Percentiles rank a stretch among this genome's conserved stretches.
Evolutionary conservation across 257 asterid genomes (phyloP).

Genomic region (Petunia secreta): DNA sequence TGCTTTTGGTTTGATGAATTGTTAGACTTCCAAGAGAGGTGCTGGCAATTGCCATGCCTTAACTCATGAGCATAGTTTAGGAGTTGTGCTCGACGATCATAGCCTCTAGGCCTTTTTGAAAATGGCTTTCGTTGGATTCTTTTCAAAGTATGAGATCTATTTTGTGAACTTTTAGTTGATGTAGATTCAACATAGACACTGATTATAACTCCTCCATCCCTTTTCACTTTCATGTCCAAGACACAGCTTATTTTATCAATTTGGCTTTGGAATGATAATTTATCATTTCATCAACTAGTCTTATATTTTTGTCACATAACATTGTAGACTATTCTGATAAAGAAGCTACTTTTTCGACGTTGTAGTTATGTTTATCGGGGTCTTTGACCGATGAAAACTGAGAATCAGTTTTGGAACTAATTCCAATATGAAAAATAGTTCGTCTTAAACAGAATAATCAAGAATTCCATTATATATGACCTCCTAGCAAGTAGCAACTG

Average conservation of each 20-base stretch:
- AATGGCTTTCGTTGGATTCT: constrained; percentile 20
- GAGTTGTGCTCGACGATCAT: constrained; percentile 56
- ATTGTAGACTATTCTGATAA: background rate
- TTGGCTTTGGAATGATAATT: background rate
- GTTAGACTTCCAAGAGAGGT: constrained; percentile 10
- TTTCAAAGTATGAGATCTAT: constrained; percentile 29
- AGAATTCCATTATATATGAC: background rate
- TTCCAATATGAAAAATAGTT: background rate
- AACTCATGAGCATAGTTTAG: constrained; percentile 53
- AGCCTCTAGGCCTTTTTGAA: constrained; percentile 32
- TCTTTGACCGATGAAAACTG: constrained; percentile 11
- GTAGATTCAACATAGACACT: constrained; percentile 48
- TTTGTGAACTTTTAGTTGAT: constrained; percentile 22
- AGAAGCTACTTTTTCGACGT: constrained; percentile 2
- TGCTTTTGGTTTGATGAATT: constrained; percentile 34
- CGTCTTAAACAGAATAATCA: no score
- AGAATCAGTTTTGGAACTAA: background rate
- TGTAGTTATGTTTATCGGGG: background rate
- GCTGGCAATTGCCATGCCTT: constrained; percentile 35
- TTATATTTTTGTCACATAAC: background rate
- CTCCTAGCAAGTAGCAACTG: background rate
- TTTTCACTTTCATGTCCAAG: background rate
- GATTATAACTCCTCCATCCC: constrained; percentile 44
- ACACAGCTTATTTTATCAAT: background rate
- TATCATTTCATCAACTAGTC: background rate